Base-by-base conservation (phyloP, 805 yeast species). In the Teunomyces cretensis region DNA sequence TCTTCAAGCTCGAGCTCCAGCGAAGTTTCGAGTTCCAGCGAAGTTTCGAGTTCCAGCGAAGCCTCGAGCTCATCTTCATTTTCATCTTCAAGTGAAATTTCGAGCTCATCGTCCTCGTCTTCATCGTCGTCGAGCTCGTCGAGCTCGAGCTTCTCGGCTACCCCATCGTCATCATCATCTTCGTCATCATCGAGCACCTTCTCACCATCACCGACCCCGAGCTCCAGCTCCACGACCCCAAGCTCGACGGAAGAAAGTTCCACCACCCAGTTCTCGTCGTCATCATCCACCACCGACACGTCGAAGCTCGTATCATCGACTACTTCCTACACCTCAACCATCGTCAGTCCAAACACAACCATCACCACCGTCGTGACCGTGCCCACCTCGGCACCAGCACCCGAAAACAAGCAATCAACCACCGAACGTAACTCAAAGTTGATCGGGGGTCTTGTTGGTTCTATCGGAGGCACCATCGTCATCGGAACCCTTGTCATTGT, bases 401-500 rank as follows among this genome's bases (percentile, higher is more conserved):
- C 53, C 6, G 44, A 42, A 2, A 38, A 30, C 12, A 46, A 45
- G 2, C 44, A 48, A 6, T 35, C 42, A 14, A 45, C 58, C 8
- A 44, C 44, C 14, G 41, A 48, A 11, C 54, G 52, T 16, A 68
- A 65, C 48, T 59, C 71, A 31, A 69, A 65, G 48, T 56, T 72
- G 33, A 69, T 72, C 16, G 77, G 77, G 2, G 76, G 77, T 1
- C 55, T 72, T 12, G 76, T 72, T n/a, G 77, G 77, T 0, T 68
- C 74, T 1, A 64, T 72, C 17, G 77, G 76, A n/a, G 77, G 77
- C 9, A 61, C 72, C 14, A 62, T 72, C 22, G 58, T 70, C n/a
- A 64, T 72, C 36, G 74, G 72, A 0, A 56, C 60, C 2, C 48
- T 69, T 14, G 74, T 70, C 9, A 59, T 65, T 9, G 47, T 71